phyloP scores from a whole-genome alignment of 176 grass and related monocot genomes.

The Eremochloa ophiuroides region DNA sequence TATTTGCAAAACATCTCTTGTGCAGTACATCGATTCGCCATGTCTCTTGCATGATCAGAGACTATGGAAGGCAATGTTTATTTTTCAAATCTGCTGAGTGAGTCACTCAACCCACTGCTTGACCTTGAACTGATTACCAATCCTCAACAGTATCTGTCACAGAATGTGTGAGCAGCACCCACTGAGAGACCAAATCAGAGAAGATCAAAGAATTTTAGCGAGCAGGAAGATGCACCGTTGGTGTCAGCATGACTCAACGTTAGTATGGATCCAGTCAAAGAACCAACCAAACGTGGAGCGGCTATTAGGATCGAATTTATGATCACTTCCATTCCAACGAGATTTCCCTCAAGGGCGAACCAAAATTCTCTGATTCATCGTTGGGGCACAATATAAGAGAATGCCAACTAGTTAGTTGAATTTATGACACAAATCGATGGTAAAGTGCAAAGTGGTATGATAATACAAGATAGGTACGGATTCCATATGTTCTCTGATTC shows the following conservation, averaged over 20 bases:
- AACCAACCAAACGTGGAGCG: neutral
- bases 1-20: neutral
- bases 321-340: neutral
- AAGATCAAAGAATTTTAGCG: neutral
- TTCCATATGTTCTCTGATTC: neutral
- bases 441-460: neutral
- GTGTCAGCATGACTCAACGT: neutral
- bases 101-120: neutral
- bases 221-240: neutral
- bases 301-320: neutral
- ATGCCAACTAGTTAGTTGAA: neutral
- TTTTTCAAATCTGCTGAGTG: neutral
- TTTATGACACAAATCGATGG: neutral
- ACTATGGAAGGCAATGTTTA: neutral
- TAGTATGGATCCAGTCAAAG: neutral
- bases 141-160: neutral
- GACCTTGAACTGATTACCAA: neutral
- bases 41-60: neutral
- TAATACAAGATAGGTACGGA: neutral
- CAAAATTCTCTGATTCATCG: neutral
- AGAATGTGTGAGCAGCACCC: neutral
- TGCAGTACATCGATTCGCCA: neutral
- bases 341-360: neutral
- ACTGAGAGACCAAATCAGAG: neutral
- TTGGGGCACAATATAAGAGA: neutral